Conservation (phyloP, 805 yeast genomes). For the Kodamaea lidongshanica region DNA sequence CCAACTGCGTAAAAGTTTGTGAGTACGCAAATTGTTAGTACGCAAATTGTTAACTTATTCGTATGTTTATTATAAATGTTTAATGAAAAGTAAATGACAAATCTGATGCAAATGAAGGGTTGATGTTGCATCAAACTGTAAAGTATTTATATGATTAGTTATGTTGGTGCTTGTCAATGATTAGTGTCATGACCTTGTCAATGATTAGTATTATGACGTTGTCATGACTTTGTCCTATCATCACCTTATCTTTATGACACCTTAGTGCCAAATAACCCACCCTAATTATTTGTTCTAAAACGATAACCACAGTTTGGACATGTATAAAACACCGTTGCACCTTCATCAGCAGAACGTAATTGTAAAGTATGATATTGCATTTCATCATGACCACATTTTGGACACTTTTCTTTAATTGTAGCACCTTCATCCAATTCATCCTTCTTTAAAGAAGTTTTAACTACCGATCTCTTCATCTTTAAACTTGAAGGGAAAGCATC, state of each 20-base stretch:
- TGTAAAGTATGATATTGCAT: conserved; percentile 97
- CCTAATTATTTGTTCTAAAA: conserved; percentile 87
- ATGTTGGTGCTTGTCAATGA: too few relatives aligned
- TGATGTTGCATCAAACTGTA: too few relatives aligned
- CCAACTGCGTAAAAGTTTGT: conserved; percentile 13
- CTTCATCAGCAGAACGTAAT: conserved; percentile 97
- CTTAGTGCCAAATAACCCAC: too few relatives aligned
- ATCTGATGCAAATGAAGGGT: too few relatives aligned
- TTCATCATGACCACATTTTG: conserved; percentile 97
- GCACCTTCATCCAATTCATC: conserved; percentile 92
- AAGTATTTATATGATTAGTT: too few relatives aligned
- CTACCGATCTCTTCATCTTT: conserved; percentile 78
- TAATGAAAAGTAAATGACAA: too few relatives aligned
- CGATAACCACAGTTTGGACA: conserved; percentile 90
- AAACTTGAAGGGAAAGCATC: conserved; percentile 91
- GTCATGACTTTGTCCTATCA: too few relatives aligned
- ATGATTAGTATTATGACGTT: too few relatives aligned
- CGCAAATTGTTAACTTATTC: not conserved
- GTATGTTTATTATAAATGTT: too few relatives aligned
- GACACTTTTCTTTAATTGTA: conserved; percentile 94
- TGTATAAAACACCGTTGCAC: conserved; percentile 97
- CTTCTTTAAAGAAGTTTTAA: conserved; percentile 72
- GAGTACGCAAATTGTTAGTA: conserved; percentile 2
- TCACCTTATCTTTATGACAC: too few relatives aligned
- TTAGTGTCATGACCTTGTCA: too few relatives aligned